phyloP scores from a whole-genome alignment of 2,329 filamentous ascomycete species.

The Dothideomycetes sp. region DNA sequence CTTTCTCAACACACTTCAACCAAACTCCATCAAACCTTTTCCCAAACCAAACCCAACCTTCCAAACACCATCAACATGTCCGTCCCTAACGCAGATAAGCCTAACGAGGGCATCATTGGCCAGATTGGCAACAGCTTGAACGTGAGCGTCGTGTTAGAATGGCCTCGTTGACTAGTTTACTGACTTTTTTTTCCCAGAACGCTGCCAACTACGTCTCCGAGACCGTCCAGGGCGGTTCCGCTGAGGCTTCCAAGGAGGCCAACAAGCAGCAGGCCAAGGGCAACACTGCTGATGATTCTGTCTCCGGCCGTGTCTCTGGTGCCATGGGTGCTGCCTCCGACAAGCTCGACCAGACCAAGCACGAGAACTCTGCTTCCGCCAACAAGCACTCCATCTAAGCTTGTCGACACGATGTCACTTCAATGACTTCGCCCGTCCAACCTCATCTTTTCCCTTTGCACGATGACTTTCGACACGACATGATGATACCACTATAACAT shows the following conservation, averaged over 20 bases:
- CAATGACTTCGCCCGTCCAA: conserved; percentile 10
- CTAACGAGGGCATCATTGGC: conserved; percentile 26
- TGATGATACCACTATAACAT: conserved; percentile 9
- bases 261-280: conserved; percentile 12
- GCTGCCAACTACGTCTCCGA: conserved; percentile 61
- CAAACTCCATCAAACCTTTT: conserved; percentile 5
- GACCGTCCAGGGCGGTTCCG: conserved; percentile 48
- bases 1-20: conserved; percentile 4
- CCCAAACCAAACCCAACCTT: conserved; percentile 15
- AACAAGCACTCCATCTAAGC: conserved; percentile 36
- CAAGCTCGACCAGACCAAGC: conserved; percentile 45
- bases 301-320: conserved; percentile 47
- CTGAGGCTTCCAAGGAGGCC: conserved; percentile 18
- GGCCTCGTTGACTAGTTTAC: too few species aligned
- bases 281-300: conserved; percentile 35
- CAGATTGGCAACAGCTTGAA: conserved; percentile 18
- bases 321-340: conserved; percentile 43
- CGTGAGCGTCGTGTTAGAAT: too few species aligned
- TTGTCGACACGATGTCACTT: neutral
- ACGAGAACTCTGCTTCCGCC: conserved; percentile 40
- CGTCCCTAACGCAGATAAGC: conserved; percentile 35
- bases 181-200: too few species aligned
- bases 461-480: conserved; percentile 11
- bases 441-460: neutral
- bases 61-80: conserved; percentile 31